Evolutionary conservation across 1,139 yeast species (phyloP).

Genomic region (Hemisphaericaspora xylofermentans): DNA sequence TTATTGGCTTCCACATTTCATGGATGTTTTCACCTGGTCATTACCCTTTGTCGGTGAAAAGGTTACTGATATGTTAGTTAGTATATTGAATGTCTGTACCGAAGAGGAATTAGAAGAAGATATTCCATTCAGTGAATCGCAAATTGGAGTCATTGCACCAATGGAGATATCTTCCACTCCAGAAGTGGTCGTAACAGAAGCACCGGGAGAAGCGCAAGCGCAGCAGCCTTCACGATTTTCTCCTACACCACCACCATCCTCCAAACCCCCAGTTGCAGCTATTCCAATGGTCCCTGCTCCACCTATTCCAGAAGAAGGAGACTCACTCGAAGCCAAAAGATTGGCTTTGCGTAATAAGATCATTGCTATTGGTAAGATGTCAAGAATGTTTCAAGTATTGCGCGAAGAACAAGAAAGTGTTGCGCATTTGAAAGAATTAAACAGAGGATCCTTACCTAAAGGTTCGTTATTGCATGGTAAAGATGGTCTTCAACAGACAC

Average conservation of each 20-base stretch:
- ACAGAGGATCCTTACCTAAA: slow-evolving; percentile 71
- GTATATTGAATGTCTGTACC: slow-evolving; percentile 89
- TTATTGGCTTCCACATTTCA: slow-evolving; percentile 93
- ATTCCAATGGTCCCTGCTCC: slow-evolving; percentile 8
- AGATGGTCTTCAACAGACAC: slow-evolving; percentile 72
- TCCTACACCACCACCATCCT: neutral
- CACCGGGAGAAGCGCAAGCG: neutral
- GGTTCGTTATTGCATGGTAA: slow-evolving; percentile 85
- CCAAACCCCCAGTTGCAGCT: too few species aligned
- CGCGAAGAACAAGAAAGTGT: slow-evolving; percentile 91
- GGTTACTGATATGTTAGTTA: slow-evolving; percentile 88
- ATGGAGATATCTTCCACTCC: neutral
- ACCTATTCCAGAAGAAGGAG: slow-evolving; percentile 14
- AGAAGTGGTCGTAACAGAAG: neutral
- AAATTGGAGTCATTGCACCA: slow-evolving; percentile 11
- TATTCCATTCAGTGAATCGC: slow-evolving; percentile 37
- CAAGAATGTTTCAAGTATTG: slow-evolving; percentile 87
- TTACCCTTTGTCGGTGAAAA: slow-evolving; percentile 97
- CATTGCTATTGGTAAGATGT: slow-evolving; percentile 90
- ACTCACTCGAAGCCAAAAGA: slow-evolving; percentile 44
- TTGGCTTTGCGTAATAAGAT: slow-evolving; percentile 82
- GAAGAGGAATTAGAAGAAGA: slow-evolving; percentile 91
- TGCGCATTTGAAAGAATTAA: slow-evolving; percentile 68
- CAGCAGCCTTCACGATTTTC: neutral
- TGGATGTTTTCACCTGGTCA: slow-evolving; percentile 98